These are phyloP conservation scores for Dryas octopetala DNA, from an alignment of 306 rosid genomes.

Conservation along the genomic window DNA sequence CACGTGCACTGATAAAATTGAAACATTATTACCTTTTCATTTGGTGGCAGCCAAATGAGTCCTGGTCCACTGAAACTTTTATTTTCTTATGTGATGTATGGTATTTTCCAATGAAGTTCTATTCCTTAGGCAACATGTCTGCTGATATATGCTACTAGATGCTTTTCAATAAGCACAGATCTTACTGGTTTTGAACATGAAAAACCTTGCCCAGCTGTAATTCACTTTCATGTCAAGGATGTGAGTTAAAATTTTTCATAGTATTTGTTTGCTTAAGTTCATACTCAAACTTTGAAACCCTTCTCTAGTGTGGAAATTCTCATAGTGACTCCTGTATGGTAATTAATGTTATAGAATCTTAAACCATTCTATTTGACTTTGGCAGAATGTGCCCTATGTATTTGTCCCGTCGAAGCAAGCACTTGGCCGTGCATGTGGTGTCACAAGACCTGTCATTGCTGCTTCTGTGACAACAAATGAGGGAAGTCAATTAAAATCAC, in stretches of 20 bases:
- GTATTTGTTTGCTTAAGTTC: too few species aligned
- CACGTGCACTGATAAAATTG: too few species aligned
- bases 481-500: constrained; percentile 91
- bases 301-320: not conserved
- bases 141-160: too few species aligned
- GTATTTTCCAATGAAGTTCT: too few species aligned
- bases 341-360: too few species aligned
- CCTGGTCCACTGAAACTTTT: too few species aligned
- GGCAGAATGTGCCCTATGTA: constrained; percentile 83
- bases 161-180: not conserved
- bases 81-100: too few species aligned
- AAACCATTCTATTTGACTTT: not conserved
- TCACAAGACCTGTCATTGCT: constrained; percentile 85
- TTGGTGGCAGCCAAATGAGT: too few species aligned
- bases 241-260: not conserved
- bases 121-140: too few species aligned
- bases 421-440: constrained; percentile 93
- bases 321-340: not conserved
- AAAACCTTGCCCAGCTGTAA: not conserved
- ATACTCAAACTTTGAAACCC: not conserved
- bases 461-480: constrained; percentile 87
- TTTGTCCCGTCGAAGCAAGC: constrained; percentile 94
- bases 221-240: not conserved
- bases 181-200: not conserved
- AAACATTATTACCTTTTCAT: too few species aligned